These are phyloP conservation scores for Patellaria atrata DNA, from an alignment of 495 filamentous ascomycete genomes.

Conservation along the genomic window DNA sequence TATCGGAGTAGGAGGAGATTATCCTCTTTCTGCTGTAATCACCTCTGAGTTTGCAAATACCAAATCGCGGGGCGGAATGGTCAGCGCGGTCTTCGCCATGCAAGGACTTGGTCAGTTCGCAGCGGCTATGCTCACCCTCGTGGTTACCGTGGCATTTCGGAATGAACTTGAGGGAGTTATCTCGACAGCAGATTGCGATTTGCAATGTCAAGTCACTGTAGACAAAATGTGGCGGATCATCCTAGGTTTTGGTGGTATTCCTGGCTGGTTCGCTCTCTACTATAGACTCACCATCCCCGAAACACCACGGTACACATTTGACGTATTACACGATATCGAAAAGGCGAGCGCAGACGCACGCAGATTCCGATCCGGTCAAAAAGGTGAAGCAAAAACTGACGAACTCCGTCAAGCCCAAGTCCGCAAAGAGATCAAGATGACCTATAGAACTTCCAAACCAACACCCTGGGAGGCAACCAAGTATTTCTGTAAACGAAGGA, in stretches of 20 bases:
- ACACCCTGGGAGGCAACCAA: constrained; percentile 36
- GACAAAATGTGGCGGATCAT: constrained; percentile 76
- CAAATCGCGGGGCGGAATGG: constrained; percentile 72
- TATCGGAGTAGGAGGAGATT: constrained; percentile 64
- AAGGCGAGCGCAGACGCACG: constrained; percentile 51
- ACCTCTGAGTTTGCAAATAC: constrained; percentile 76
- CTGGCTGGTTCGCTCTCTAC: constrained; percentile 63
- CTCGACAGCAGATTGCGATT: constrained; percentile 39
- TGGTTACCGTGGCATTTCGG: constrained; percentile 57
- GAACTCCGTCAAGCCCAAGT: constrained; percentile 40
- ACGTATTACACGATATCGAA: constrained; percentile 57
- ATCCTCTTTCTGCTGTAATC: constrained; percentile 75
- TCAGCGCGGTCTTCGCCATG: constrained; percentile 72
- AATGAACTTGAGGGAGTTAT: constrained; percentile 40
- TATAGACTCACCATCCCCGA: constrained; percentile 82
- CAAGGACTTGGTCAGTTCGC: constrained; percentile 65
- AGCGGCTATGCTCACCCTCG: constrained; percentile 55
- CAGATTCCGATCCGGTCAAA: constrained; percentile 26
- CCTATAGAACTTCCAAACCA: constrained; percentile 41
- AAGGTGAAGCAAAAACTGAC: constrained; percentile 42
- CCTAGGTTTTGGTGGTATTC: constrained; percentile 65
- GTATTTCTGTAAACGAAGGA: constrained; percentile 50
- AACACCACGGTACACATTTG: constrained; percentile 70
- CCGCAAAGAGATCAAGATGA: constrained; percentile 31
- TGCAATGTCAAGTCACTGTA: constrained; percentile 50